Conservation (phyloP, 495 filamentous ascomycete genomes). For the Penicillium bialowiezense region DNA sequence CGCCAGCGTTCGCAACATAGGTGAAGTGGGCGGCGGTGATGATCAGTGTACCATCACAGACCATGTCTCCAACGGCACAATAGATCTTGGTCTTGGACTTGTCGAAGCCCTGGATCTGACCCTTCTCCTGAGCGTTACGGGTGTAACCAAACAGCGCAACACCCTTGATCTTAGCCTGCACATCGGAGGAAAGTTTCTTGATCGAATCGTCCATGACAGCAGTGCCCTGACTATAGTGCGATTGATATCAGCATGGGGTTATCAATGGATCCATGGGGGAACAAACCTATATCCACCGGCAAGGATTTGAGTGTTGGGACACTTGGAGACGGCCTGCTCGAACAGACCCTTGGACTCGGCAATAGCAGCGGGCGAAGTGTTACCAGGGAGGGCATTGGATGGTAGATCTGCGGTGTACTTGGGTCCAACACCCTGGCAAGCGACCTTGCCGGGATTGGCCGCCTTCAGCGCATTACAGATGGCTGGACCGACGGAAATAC, state of each 20-base stretch:
- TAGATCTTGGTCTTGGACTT: conserved; percentile 43
- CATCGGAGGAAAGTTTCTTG: conserved; percentile 32
- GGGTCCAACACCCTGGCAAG: conserved; percentile 36
- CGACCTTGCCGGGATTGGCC: conserved; percentile 29
- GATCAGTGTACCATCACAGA: conserved; percentile 52
- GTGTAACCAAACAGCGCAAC: conserved; percentile 59
- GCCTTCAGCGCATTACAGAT: conserved; percentile 33
- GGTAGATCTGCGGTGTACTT: conserved; percentile 28
- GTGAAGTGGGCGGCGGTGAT: conserved; percentile 45
- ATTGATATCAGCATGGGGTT: neutral
- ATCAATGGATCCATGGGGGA: neutral
- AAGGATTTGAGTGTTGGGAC: conserved; percentile 55
- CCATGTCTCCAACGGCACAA: conserved; percentile 51
- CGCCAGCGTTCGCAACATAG: conserved; percentile 30
- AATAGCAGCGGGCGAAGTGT: conserved; percentile 38
- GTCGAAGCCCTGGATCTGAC: conserved; percentile 46
- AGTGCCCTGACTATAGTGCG: conserved; percentile 50
- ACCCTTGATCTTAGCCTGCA: conserved; percentile 48
- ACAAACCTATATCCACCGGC: conserved; percentile 48
- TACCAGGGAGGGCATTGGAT: conserved; percentile 24
- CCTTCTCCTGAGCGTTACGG: conserved; percentile 50
- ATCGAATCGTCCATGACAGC: conserved; percentile 52
- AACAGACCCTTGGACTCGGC: conserved; percentile 37
- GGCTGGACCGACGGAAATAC: conserved; percentile 37
- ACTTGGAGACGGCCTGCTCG: conserved; percentile 38